Conservation (phyloP, 208 protist species). For the Crithidia thermophila region DNA sequence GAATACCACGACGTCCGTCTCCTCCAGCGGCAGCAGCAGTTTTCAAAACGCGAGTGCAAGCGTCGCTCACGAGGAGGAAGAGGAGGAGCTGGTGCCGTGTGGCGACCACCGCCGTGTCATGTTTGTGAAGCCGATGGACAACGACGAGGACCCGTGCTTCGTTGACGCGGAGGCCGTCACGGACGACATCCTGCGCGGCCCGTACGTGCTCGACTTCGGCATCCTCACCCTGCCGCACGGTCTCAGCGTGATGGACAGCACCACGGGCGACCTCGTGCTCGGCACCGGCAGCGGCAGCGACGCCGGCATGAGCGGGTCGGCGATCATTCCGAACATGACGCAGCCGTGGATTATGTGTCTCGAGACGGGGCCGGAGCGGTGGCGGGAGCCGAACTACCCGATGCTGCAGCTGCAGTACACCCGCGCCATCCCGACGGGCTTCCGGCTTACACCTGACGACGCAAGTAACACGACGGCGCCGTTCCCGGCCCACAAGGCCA, state of each 20-base stretch:
- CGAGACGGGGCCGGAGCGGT: slow-evolving; percentile 62
- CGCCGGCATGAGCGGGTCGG: no score
- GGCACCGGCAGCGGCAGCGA: slow-evolving; percentile 21
- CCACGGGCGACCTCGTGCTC: neutral
- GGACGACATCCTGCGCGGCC: slow-evolving; percentile 44
- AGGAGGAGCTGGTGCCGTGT: slow-evolving; percentile 46
- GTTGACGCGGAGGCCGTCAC: slow-evolving; percentile 52
- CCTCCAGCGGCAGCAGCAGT: slow-evolving; percentile 5
- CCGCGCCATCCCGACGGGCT: slow-evolving; percentile 45
- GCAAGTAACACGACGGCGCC: slow-evolving; percentile 64
- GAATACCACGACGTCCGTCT: neutral
- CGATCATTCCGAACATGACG: slow-evolving; percentile 43
- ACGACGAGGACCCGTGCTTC: slow-evolving; percentile 70
- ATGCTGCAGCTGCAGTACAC: slow-evolving; percentile 69
- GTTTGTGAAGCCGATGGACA: slow-evolving; percentile 72
- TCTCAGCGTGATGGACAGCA: slow-evolving; percentile 30
- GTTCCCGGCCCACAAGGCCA: slow-evolving; percentile 30
- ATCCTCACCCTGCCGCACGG: slow-evolving; percentile 55
- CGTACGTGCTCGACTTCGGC: slow-evolving; percentile 58
- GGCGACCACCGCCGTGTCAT: slow-evolving; percentile 58
- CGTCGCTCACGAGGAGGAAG: slow-evolving; percentile 3
- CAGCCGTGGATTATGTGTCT: slow-evolving; percentile 82
- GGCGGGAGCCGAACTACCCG: slow-evolving; percentile 56
- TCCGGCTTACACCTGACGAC: slow-evolving; percentile 58
- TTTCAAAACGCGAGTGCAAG: slow-evolving; percentile 1